Evolutionary conservation across 2,329 filamentous ascomycete genomes (phyloP).

Genomic region (Salinomyces thailandicus): DNA sequence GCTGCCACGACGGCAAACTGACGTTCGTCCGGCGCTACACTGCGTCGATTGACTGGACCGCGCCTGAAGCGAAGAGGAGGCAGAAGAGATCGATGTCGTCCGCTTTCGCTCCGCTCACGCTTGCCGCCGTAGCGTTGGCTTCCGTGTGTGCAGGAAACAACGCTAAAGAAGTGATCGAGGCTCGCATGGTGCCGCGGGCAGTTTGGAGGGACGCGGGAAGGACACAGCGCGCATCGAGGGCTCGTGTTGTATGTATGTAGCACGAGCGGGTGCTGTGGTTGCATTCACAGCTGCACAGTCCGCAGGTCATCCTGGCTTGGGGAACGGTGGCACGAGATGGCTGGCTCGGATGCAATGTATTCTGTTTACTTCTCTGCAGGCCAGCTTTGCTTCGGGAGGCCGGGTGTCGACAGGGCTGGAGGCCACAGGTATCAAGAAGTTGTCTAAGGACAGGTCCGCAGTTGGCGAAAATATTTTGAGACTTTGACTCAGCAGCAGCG

Average conservation of each 20-base stretch:
- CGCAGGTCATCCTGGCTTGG: not conserved
- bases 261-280: too few relatives aligned
- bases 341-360: not conserved
- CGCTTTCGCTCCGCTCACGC: constrained; percentile 2
- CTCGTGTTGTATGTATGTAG: too few relatives aligned
- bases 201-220: too few relatives aligned
- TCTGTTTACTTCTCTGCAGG: not conserved
- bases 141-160: too few relatives aligned
- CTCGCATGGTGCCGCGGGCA: too few relatives aligned
- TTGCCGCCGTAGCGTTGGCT: constrained; percentile 3
- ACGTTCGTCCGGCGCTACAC: constrained; percentile 11
- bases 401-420: too few relatives aligned
- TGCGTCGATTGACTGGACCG: constrained; percentile 20
- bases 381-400: too few relatives aligned
- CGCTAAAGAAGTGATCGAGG: too few relatives aligned
- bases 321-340: not conserved
- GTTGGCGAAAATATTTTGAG: not conserved
- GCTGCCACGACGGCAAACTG: constrained; percentile 5
- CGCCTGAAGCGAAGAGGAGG: constrained; percentile 24
- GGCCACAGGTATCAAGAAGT: not conserved
- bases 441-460: not conserved
- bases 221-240: too few relatives aligned
- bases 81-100: constrained; percentile 22
- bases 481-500: not conserved
- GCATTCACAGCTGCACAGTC: too few relatives aligned